Evolutionary conservation across 2,329 filamentous ascomycete species (phyloP).

Genomic region (Diaporthe nobilis): DNA sequence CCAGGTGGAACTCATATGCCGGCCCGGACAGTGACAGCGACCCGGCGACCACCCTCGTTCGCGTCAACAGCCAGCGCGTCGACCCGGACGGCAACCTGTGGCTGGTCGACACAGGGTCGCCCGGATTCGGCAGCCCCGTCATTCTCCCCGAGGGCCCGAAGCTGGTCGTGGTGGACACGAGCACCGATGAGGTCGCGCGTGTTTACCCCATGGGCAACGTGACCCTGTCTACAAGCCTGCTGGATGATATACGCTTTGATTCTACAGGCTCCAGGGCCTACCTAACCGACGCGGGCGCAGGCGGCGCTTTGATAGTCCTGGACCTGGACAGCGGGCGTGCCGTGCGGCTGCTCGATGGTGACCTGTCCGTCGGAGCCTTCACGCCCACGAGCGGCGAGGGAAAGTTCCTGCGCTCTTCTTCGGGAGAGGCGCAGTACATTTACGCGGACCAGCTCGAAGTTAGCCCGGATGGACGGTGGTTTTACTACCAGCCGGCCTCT

Average conservation of each 20-base stretch:
- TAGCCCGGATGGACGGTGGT: constrained; percentile 32
- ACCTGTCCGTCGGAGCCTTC: constrained; percentile 33
- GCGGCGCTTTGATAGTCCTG: constrained; percentile 37
- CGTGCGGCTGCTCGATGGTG: constrained; percentile 35
- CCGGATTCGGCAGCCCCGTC: constrained; percentile 36
- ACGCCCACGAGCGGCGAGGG: constrained; percentile 34
- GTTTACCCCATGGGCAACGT: constrained; percentile 40
- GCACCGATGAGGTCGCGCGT: constrained; percentile 14
- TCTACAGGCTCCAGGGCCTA: constrained; percentile 28
- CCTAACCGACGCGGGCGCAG: constrained; percentile 38
- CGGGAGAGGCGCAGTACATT: constrained; percentile 11
- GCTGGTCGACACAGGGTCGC: constrained; percentile 40
- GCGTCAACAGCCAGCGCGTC: constrained; percentile 34
- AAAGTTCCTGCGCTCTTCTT: background rate
- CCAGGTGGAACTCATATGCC: constrained; percentile 38
- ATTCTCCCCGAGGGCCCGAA: constrained; percentile 38
- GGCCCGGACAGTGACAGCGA: constrained; percentile 19
- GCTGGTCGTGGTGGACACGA: constrained; percentile 38
- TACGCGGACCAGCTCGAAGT: constrained; percentile 40
- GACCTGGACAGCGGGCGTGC: constrained; percentile 37
- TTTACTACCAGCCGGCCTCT: constrained; percentile 37
- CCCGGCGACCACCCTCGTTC: constrained; percentile 22
- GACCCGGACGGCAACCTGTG: constrained; percentile 33
- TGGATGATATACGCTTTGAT: constrained; percentile 39
- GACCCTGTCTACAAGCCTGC: constrained; percentile 28